These are phyloP conservation scores for Protomyces macrosporus DNA, from an alignment of 1,139 yeast genomes.

Conservation along the genomic window DNA sequence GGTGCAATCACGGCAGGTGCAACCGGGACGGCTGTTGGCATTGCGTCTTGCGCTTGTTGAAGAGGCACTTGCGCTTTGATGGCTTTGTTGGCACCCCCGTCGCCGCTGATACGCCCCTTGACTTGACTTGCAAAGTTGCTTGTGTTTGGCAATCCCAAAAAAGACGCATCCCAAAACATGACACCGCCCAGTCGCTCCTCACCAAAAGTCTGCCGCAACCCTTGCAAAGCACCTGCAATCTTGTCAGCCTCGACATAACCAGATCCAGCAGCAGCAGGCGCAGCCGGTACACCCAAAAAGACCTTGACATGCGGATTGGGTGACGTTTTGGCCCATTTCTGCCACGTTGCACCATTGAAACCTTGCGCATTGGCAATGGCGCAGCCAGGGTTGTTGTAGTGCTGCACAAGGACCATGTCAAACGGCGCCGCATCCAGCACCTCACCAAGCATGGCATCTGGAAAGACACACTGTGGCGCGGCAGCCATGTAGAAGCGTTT, in stretches of 20 bases:
- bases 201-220: not conserved
- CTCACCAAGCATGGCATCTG: constrained; percentile 77
- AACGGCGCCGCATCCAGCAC: constrained; percentile 55
- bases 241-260: constrained; percentile 3
- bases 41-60: not conserved
- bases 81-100: not conserved
- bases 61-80: not conserved
- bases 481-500: constrained; percentile 70
- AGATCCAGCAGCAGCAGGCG: constrained; percentile 53
- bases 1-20: constrained; percentile 41
- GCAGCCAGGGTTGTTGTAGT: constrained; percentile 1
- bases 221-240: not conserved
- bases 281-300: constrained; percentile 70
- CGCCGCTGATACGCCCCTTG: not conserved
- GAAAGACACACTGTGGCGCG: constrained; percentile 93
- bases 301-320: constrained; percentile 55
- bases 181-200: constrained; percentile 14
- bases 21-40: constrained; percentile 40
- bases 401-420: constrained; percentile 69
- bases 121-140: not conserved
- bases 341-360: constrained; percentile 88
- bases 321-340: constrained; percentile 63
- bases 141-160: not conserved
- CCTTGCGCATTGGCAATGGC: constrained; percentile 25
- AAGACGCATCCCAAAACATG: constrained; percentile 16